These are phyloP conservation scores for Didymella pinodella DNA, from an alignment of 2,329 filamentous ascomycete genomes.

Conservation along the genomic window DNA sequence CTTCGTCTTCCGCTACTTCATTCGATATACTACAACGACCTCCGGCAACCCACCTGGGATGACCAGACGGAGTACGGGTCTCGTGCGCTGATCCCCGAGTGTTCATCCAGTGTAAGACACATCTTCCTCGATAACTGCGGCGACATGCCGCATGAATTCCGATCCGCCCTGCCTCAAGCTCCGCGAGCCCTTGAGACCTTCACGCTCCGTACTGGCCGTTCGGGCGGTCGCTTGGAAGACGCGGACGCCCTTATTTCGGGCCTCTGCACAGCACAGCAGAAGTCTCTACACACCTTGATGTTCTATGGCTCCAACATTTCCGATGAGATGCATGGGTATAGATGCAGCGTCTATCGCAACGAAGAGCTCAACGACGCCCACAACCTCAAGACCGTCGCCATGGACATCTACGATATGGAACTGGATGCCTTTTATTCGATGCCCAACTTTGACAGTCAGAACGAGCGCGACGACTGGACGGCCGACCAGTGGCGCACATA, in stretches of 20 bases:
- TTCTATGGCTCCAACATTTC: slow-evolving; percentile 16
- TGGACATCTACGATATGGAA: slow-evolving; percentile 10
- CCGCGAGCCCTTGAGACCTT: slow-evolving; percentile 13
- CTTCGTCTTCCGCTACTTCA: slow-evolving; percentile 19
- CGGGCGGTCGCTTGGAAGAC: slow-evolving; percentile 1
- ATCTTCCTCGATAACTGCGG: slow-evolving; percentile 23
- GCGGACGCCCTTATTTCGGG: slow-evolving; percentile 1
- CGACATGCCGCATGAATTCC: not conserved
- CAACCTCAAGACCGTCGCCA: slow-evolving; percentile 5
- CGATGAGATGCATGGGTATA: slow-evolving; percentile 6
- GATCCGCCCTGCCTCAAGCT: not conserved
- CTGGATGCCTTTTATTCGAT: slow-evolving; percentile 2
- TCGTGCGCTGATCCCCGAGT: not conserved
- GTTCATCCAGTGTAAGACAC: slow-evolving; percentile 17
- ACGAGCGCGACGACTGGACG: not conserved
- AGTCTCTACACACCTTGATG: slow-evolving; percentile 18
- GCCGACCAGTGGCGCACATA: not conserved
- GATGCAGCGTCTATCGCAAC: slow-evolving; percentile 11
- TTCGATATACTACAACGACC: slow-evolving; percentile 20
- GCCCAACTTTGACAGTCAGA: not conserved
- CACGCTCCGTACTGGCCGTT: slow-evolving; percentile 15
- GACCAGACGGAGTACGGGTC: slow-evolving; percentile 2
- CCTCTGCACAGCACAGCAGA: not conserved
- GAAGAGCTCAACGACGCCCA: slow-evolving; percentile 6
- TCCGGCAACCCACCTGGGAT: not conserved